Evolutionary conservation across 495 filamentous ascomycete genomes (phyloP), one percentile per base, ranked within the genome.

Genomic region (Penicillium verhagenii): DNA sequence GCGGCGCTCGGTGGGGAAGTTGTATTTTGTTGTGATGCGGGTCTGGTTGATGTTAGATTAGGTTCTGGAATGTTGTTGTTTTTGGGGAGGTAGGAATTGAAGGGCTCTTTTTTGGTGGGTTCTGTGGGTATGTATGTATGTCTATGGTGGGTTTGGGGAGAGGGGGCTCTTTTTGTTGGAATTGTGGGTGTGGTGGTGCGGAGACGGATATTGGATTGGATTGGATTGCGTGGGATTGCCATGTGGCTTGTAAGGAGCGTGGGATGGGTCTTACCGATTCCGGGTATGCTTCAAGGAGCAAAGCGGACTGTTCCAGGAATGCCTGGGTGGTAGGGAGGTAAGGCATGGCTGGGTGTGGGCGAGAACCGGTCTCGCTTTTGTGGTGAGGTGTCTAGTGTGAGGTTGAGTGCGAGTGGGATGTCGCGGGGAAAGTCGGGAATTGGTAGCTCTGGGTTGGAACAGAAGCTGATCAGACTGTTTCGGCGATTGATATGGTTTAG

Each of bases 11-110:
- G 66, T 78, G 3, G 78, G 78, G 71, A 91, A 78, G 74, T 76
- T 82, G 82, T 95, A 96, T 78, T 87, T 89, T 59, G 90, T 91
- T 67, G 89, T 91, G 72, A 94, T 87, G 60, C 84, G 74, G 19
- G 90, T 89, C 91, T 94, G 63, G 23, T 14, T n/a, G 35, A 48
- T 50, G 50, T 54, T 53, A 53, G 35, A 39, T 48, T 54, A 20
- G 35, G 33, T 7, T 40, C 16, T 53, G 33, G 42, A 4, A 5
- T 47, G 8, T n/a, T 19, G 3, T 4, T 33, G 25, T 31, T 18
- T 24, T 26, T 38, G 11, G 13, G 19, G 25, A 23, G 19, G 4
- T 47, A 14, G 13, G 1, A 7, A 19, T 29, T 23, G 2, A 24
- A 6, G 45, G 9, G 28, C 28, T 31, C 13, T 31, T 31, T 9